Base-by-base conservation (phyloP, 2,329 filamentous ascomycete genomes). In the Neoscytalidium dimidiatum region DNA sequence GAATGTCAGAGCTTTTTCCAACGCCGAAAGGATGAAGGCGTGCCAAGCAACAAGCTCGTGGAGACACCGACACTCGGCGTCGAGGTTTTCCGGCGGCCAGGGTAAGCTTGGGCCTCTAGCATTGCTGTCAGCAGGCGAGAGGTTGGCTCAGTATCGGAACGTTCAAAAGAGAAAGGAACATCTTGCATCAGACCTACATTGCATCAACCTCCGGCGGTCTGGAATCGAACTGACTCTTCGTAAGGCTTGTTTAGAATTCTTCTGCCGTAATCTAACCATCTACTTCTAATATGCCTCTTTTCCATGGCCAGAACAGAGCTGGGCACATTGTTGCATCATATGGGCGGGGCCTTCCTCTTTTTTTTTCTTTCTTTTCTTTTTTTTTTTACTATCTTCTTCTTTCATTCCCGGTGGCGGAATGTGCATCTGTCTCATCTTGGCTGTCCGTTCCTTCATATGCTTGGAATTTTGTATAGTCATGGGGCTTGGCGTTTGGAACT, bases 1-100 rank as follows among this genome's bases (percentile, higher is more conserved):
- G 92, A 95, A 74, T 92, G 88, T 79, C 92, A 94, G 77, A 91
- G 88, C 72, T 95, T 94, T 76, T 87, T 92, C 33, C 91, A 94
- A 66, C 83, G 91, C 51, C 85, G 92, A 63, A 88, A 88, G 60
- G 87, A 88, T 52, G 92, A 95, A 73, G 91, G 91, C 49, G 86
- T 93, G 9, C 83, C 86, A 2, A 81, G 81, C 0, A 84, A 92
- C 66, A 82, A 80, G 69, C 86, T 89, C 48, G 87, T 94, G 46
- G 91, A 94, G 75, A 88, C 89, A 46, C 89, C 89, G 2, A 82
- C 80, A 5, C 78, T 91, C 23, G 84, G 85, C 1, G 85, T 90
- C 5, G 88, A 91, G 68, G 85, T 86, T 2, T 86, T 90, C 69
- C 81, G 84, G 61, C 84, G 78, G 41, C 75, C 75, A 62, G 76